Conservation (phyloP, 208 protist species). For the Willaertia magna region DNA sequence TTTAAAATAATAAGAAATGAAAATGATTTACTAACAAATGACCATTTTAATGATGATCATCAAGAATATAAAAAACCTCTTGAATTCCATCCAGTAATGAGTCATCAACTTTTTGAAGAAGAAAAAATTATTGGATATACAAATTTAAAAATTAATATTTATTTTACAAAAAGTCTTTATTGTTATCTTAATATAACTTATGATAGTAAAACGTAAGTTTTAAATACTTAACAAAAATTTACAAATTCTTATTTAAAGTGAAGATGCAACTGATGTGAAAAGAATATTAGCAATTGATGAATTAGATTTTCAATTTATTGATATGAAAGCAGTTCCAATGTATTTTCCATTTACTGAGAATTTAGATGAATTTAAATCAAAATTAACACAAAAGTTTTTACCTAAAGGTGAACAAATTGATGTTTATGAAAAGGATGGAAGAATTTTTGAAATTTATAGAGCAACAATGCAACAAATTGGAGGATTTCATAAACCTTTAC, state of each 20-base stretch:
- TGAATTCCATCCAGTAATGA: neutral
- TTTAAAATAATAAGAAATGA: too few relatives aligned
- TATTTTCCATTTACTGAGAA: neutral
- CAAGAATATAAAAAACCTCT: neutral
- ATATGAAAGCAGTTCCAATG: neutral
- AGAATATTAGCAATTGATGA: neutral
- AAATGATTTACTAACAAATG: too few relatives aligned
- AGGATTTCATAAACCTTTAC: neutral
- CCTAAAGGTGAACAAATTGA: neutral
- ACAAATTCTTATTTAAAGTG: neutral
- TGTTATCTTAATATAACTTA: neutral
- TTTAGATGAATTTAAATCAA: neutral
- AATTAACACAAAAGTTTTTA: neutral
- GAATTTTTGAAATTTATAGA: neutral
- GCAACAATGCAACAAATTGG: neutral
- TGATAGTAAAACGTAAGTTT: neutral
- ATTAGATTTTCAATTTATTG: neutral
- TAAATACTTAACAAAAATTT: neutral
- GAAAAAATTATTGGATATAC: neutral
- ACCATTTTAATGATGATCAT: too few relatives aligned
- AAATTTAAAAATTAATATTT: neutral
- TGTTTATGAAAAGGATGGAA: neutral
- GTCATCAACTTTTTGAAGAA: neutral
- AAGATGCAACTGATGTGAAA: neutral
- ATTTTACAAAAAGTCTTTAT: neutral